phyloP scores from a whole-genome alignment of 2,329 filamentous ascomycete species.

The Talaromyces sp. region DNA sequence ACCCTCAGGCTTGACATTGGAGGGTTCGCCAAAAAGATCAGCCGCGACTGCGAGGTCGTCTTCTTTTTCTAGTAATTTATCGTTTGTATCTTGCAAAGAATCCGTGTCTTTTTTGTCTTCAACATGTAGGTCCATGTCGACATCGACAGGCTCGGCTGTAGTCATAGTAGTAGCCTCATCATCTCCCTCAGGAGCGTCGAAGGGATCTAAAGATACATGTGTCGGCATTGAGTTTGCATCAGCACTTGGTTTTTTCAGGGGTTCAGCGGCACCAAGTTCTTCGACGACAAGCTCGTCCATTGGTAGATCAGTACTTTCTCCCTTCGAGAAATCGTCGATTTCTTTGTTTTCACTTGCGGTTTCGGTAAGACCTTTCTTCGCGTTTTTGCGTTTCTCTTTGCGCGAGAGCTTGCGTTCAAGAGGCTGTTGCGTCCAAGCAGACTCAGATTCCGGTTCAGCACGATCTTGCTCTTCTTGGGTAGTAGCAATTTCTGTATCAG shows the following conservation, averaged over 20 bases:
- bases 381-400: slow-evolving; percentile 11
- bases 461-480: neutral
- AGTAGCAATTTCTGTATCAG: neutral
- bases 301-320: neutral
- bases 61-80: slow-evolving; percentile 6
- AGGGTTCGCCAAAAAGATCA: slow-evolving; percentile 1
- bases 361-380: slow-evolving; percentile 3
- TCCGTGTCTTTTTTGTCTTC: neutral
- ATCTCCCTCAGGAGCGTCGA: slow-evolving; percentile 6
- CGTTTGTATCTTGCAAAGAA: slow-evolving; percentile 5
- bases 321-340: neutral
- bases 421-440: slow-evolving; percentile 1
- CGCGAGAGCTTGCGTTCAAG: slow-evolving; percentile 4
- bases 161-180: neutral
- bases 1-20: slow-evolving; percentile 5
- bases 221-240: neutral
- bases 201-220: slow-evolving; percentile 12
- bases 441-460: neutral
- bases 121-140: neutral
- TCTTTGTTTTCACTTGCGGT: neutral
- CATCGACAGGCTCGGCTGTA: neutral
- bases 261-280: neutral
- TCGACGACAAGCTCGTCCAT: neutral
- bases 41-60: slow-evolving; percentile 13
- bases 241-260: neutral